phyloP scores from a whole-genome alignment of 805 yeast genomes.

The Yarrowia porcina region DNA sequence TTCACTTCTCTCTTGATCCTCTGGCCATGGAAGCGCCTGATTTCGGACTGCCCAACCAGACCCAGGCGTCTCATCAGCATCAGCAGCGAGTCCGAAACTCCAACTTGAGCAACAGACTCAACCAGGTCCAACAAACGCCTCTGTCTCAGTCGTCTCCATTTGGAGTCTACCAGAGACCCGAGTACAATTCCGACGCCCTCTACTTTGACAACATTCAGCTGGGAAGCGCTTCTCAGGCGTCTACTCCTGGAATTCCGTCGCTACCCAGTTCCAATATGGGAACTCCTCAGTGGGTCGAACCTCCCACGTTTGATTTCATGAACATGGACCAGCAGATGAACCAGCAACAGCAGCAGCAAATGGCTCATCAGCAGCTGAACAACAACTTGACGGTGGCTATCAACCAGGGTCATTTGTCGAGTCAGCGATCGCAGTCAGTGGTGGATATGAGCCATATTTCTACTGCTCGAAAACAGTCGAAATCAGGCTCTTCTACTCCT shows the following conservation, averaged over 20 bases:
- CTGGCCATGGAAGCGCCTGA: constrained; percentile 49
- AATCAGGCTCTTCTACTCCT: constrained; percentile 5
- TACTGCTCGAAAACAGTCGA: neutral
- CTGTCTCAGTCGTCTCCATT: neutral
- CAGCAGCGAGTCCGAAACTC: neutral
- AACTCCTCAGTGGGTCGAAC: constrained; percentile 17
- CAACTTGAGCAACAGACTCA: neutral
- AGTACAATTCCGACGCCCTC: neutral
- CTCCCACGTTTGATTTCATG: neutral
- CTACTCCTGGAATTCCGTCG: neutral
- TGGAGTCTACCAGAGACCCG: constrained; percentile 10
- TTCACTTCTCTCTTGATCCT: constrained; percentile 46
- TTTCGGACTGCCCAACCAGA: constrained; percentile 26
- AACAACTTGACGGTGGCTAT: neutral
- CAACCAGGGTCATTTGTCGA: neutral
- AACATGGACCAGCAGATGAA: neutral
- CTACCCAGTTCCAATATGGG: constrained; percentile 2
- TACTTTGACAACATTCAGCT: neutral
- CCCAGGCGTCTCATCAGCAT: constrained; percentile 13
- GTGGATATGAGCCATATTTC: constrained; percentile 7
- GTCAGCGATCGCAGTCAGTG: neutral
- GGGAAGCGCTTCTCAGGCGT: neutral
- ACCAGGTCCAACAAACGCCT: neutral
- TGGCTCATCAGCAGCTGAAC: neutral
- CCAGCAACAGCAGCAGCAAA: neutral